Conservation (phyloP, 2,329 filamentous ascomycete genomes). For the Phyllosticta citribraziliensis region DNA sequence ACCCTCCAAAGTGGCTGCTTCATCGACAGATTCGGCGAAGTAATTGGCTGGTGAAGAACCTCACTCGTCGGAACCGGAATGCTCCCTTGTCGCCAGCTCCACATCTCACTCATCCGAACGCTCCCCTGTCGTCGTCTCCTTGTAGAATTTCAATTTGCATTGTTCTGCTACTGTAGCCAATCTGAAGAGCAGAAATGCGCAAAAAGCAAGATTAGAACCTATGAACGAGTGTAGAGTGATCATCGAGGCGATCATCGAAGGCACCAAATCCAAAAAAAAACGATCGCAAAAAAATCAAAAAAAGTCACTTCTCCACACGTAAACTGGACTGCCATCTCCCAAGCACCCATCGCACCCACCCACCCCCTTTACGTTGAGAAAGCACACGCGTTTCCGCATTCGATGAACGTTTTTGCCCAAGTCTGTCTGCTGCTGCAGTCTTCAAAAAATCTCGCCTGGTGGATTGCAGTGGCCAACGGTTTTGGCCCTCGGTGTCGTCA, state of each 20-base stretch:
- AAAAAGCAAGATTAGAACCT: neutral
- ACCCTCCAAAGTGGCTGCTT: slow-evolving; percentile 28
- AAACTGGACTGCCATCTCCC: neutral
- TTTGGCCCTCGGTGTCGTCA: neutral
- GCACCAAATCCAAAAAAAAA: neutral
- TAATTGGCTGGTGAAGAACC: slow-evolving; percentile 30
- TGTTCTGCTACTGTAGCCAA: neutral
- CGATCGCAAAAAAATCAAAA: neutral
- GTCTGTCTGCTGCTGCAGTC: neutral
- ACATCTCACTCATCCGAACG: too few relatives aligned
- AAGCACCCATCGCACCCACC: neutral
- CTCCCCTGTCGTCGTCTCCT: neutral
- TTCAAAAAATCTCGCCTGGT: neutral
- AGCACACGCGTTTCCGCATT: neutral
- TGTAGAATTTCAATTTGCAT: neutral
- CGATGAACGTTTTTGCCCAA: neutral
- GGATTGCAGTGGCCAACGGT: neutral
- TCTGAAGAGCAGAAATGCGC: neutral
- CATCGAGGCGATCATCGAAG: neutral
- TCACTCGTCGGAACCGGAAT: neutral
- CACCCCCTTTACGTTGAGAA: neutral
- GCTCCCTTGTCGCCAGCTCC: too few relatives aligned
- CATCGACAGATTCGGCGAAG: slow-evolving; percentile 34
- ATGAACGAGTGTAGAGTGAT: neutral
- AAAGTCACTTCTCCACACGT: neutral